These are phyloP conservation scores for Dendrothele bispora DNA, from an alignment of 768 basidiomycete genomes.

Conservation along the genomic window DNA sequence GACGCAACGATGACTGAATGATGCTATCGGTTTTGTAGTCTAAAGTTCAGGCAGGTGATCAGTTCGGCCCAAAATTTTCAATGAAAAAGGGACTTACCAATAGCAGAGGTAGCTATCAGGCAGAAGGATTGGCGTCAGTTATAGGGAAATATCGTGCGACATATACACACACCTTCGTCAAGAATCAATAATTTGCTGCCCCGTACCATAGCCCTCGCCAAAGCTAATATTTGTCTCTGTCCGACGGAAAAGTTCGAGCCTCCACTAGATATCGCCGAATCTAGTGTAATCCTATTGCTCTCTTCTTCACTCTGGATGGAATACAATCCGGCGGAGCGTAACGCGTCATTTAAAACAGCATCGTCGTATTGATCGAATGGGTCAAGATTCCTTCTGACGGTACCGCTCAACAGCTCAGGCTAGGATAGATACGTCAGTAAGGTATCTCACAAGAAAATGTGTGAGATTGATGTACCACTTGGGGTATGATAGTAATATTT, in stretches of 20 bases:
- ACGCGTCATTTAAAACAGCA: slow-evolving; percentile 42
- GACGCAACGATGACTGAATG: slow-evolving; percentile 43
- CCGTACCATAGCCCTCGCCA: slow-evolving; percentile 57
- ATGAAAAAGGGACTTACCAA: slow-evolving; percentile 14
- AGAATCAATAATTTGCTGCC: slow-evolving; percentile 53
- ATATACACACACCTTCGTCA: slow-evolving; percentile 59
- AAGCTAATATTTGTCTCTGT: slow-evolving; percentile 63
- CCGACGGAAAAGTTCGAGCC: slow-evolving; percentile 73
- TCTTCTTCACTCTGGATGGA: slow-evolving; percentile 28
- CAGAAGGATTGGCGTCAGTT: too few relatives aligned
- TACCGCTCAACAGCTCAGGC: slow-evolving; percentile 54
- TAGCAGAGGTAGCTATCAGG: slow-evolving; percentile 27
- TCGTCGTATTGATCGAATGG: slow-evolving; percentile 59
- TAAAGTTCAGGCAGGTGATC: background rate
- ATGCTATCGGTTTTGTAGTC: slow-evolving; percentile 38
- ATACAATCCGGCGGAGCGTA: slow-evolving; percentile 46
- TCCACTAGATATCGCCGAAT: slow-evolving; percentile 58
- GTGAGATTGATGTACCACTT: slow-evolving; percentile 24
- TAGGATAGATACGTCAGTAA: slow-evolving; percentile 11
- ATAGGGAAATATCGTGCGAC: slow-evolving; percentile 35
- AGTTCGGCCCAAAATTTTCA: background rate
- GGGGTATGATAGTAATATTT: slow-evolving; percentile 46
- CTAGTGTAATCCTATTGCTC: slow-evolving; percentile 47
- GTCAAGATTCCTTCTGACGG: slow-evolving; percentile 56
- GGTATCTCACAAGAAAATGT: background rate